Base-by-base conservation (phyloP, 208 protist species). In the Leishmania mexicana region DNA sequence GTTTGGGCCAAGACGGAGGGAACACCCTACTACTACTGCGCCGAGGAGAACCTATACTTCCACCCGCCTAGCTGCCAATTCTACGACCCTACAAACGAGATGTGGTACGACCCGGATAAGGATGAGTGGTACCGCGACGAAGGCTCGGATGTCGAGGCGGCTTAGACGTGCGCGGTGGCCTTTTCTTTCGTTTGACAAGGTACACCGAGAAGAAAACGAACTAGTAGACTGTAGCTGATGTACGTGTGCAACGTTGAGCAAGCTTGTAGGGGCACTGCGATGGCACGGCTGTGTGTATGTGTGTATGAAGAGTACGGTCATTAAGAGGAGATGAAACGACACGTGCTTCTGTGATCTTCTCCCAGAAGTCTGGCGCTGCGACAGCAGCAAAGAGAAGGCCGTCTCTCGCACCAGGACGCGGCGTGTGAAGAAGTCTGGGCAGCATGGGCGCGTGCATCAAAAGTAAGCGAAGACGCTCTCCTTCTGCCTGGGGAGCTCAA, bases 91-190 rank as follows among this genome's bases (percentile, higher is more conserved):
- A 95, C 91, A 28, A 96, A 95, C 84, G 89, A 93, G 84, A 96
- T 97, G 93, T 97, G 94, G 94, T 97, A 95, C 75, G 94, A 96
- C 81, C 92, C 94, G 11, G 91, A 94, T 83, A 95, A 94, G 83
- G 87, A 95, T 40, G 94, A 97, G 89, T 97, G 94, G 94, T 96
- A 96, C 83, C 87, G 80, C 79, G 94, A 97, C 72, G 84, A 90
- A 35, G 87, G 51, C 68, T 72, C 75, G 2, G 85, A 87, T 51
- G 83, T 72, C 11, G 83, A 86, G 64, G 83, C 75, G 42, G 88
- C 68, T 72, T 80, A 82, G 54, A 40, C 13, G 42, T n/a, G 40
- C 2, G 38, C 24, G 10, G 7, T 35, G 6, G 1, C 68, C 10
- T 73, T 53, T 42, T 73, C 28, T 17, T 76, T 19, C 42, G 10